Percentiles rank a stretch among this genome's conserved stretches.
Evolutionary conservation across 441 rosid genomes (phyloP).

Genomic region (Mallotus japonicus): DNA sequence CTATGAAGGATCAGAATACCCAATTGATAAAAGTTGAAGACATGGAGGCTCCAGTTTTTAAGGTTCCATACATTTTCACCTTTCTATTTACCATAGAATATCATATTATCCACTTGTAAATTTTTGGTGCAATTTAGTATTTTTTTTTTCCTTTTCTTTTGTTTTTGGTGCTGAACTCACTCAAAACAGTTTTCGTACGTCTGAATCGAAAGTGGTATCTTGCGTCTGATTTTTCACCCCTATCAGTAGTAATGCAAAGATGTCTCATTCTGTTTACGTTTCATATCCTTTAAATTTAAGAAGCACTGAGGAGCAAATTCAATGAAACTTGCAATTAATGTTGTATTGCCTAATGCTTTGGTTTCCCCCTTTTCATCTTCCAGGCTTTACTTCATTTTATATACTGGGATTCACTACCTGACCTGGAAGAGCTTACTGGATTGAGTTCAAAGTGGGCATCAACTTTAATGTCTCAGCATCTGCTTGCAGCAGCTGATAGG

Average conservation of each 20-base stretch:
- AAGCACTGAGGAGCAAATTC: background rate
- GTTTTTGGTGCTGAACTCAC: background rate
- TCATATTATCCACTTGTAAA: background rate
- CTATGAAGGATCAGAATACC: conserved; percentile 80
- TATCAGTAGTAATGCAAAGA: no score
- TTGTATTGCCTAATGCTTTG: background rate
- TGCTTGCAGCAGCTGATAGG: conserved; percentile 92
- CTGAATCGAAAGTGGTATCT: background rate
- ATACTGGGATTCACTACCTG: conserved; percentile 81
- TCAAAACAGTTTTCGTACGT: background rate
- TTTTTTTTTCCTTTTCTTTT: background rate
- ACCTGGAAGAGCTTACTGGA: conserved; percentile 71
- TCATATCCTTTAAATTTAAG: background rate
- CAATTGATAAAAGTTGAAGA: conserved; percentile 68
- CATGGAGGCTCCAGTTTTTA: conserved; percentile 77
- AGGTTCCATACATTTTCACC: conserved; percentile 43
- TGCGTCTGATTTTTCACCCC: background rate
- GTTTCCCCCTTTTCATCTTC: conserved; percentile 16
- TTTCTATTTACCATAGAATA: background rate
- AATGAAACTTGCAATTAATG: background rate
- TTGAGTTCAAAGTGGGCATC: conserved; percentile 71
- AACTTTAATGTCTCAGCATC: conserved; percentile 83
- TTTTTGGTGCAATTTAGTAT: no score
- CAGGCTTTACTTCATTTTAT: conserved; percentile 88
- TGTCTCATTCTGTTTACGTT: no score